Conservation (phyloP, 2,329 filamentous ascomycete species). For the Pseudogymnoascus sp. region DNA sequence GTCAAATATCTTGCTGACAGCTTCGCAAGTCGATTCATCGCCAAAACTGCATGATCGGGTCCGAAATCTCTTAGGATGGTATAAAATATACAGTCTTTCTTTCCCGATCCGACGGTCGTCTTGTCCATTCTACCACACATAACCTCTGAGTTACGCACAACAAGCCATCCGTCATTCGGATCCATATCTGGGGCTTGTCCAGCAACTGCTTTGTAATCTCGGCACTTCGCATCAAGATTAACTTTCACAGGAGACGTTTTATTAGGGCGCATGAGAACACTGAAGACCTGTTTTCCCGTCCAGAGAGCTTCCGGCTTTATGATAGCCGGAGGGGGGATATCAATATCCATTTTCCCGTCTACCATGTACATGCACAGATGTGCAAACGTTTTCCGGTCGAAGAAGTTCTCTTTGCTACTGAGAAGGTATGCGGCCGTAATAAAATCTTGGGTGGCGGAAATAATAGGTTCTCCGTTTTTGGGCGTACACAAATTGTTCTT, state of each 20-base stretch:
- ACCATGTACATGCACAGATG: slow-evolving; percentile 94
- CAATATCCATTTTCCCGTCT: slow-evolving; percentile 64
- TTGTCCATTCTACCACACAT: slow-evolving; percentile 99
- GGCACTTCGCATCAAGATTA: slow-evolving; percentile 88
- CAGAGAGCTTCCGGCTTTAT: slow-evolving; percentile 79
- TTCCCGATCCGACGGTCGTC: slow-evolving; percentile 89
- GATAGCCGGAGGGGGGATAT: slow-evolving; percentile 79
- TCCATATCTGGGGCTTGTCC: slow-evolving; percentile 61
- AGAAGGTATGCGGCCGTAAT: slow-evolving; percentile 90
- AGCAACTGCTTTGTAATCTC: slow-evolving; percentile 60
- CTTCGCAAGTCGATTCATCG: slow-evolving; percentile 90
- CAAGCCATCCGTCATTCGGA: slow-evolving; percentile 80
- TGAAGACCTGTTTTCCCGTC: slow-evolving; percentile 97
- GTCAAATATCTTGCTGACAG: slow-evolving; percentile 81
- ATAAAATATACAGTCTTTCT: slow-evolving; percentile 97
- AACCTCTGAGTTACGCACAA: slow-evolving; percentile 90
- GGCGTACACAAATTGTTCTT: slow-evolving; percentile 94
- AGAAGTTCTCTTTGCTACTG: slow-evolving; percentile 89
- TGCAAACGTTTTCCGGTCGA: slow-evolving; percentile 77
- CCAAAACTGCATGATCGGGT: slow-evolving; percentile 74
- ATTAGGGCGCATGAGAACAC: slow-evolving; percentile 82
- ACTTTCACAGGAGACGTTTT: slow-evolving; percentile 72
- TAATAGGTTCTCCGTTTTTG: slow-evolving; percentile 96
- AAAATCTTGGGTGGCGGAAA: slow-evolving; percentile 98
- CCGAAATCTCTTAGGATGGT: slow-evolving; percentile 93